Conservation (phyloP, 768 basidiomycete species). For the Coprinopsis marcescibilis region DNA sequence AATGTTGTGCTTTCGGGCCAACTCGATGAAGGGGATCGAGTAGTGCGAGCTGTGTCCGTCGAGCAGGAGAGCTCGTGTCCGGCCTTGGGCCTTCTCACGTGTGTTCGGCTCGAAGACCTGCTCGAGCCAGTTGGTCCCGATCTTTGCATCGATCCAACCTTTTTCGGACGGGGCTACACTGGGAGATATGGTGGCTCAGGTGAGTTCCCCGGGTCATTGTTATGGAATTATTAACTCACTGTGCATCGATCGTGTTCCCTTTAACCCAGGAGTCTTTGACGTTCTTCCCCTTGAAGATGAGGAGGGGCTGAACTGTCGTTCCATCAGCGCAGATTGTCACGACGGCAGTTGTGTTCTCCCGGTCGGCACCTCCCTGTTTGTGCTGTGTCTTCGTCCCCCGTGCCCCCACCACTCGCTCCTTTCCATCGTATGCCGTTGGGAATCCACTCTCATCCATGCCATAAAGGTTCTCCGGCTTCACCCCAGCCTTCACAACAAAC, state of each 20-base stretch:
- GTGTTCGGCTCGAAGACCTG: slow-evolving; percentile 29
- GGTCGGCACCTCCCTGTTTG: slow-evolving; percentile 22
- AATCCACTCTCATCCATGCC: slow-evolving; percentile 35
- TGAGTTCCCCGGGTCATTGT: not conserved
- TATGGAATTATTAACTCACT: too few species aligned
- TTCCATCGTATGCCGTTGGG: slow-evolving; percentile 19
- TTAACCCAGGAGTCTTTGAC: slow-evolving; percentile 24
- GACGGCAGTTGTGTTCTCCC: slow-evolving; percentile 31
- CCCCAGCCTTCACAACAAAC: slow-evolving; percentile 15
- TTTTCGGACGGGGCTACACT: slow-evolving; percentile 21
- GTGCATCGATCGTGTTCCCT: slow-evolving; percentile 30
- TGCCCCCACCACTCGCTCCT: slow-evolving; percentile 24
- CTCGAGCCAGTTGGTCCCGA: slow-evolving; percentile 20
- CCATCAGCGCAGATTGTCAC: slow-evolving; percentile 38
- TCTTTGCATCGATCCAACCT: slow-evolving; percentile 26
- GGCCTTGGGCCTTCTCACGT: slow-evolving; percentile 27
- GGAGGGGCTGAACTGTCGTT: slow-evolving; percentile 21
- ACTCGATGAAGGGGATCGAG: slow-evolving; percentile 27
- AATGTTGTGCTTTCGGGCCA: slow-evolving; percentile 30
- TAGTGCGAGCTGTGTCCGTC: slow-evolving; percentile 40
- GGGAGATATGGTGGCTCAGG: too few species aligned
- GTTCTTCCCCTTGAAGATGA: slow-evolving; percentile 35
- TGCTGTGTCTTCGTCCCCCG: slow-evolving; percentile 25
- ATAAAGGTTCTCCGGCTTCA: slow-evolving; percentile 22
- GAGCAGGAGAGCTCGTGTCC: slow-evolving; percentile 25